Conservation (phyloP, 169 alveolate genomes). For the Toxoplasma gondii region DNA sequence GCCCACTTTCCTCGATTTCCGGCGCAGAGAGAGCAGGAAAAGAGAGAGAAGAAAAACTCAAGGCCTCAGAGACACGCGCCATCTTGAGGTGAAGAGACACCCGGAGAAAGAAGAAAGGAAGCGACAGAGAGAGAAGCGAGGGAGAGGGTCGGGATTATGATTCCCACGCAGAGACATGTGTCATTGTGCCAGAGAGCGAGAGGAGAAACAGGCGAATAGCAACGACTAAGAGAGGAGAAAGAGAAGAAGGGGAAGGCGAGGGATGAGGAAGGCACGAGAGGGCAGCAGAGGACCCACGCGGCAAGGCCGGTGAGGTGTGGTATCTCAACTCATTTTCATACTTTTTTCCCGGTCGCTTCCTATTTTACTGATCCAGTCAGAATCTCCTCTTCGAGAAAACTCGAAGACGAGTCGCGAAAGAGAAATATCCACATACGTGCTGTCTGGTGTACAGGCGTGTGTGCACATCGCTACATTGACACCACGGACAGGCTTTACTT, state of each 20-base stretch:
- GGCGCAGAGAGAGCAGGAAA: background rate
- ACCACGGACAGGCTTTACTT: too few species aligned
- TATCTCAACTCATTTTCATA: too few species aligned
- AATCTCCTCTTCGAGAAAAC: too few species aligned
- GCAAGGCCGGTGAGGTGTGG: too few species aligned
- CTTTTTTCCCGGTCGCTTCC: too few species aligned
- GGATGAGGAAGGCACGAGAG: background rate
- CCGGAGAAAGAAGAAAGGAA: background rate
- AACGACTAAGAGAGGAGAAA: background rate
- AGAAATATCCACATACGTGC: background rate
- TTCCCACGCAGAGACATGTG: too few species aligned
- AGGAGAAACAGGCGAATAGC: background rate
- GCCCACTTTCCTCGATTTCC: constrained; percentile 32
- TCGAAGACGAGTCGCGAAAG: background rate
- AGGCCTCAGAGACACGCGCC: background rate
- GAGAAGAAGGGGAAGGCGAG: background rate
- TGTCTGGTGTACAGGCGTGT: background rate
- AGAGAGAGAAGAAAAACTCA: background rate
- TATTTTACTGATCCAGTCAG: too few species aligned
- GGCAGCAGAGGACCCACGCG: too few species aligned
- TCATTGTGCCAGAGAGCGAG: too few species aligned
- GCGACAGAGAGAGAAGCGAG: background rate
- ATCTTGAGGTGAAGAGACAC: background rate
- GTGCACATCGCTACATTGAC: background rate
- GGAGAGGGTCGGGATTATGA: background rate